Base-by-base conservation (phyloP, 2,329 filamentous ascomycete genomes). In the Aspergillus sp. region DNA sequence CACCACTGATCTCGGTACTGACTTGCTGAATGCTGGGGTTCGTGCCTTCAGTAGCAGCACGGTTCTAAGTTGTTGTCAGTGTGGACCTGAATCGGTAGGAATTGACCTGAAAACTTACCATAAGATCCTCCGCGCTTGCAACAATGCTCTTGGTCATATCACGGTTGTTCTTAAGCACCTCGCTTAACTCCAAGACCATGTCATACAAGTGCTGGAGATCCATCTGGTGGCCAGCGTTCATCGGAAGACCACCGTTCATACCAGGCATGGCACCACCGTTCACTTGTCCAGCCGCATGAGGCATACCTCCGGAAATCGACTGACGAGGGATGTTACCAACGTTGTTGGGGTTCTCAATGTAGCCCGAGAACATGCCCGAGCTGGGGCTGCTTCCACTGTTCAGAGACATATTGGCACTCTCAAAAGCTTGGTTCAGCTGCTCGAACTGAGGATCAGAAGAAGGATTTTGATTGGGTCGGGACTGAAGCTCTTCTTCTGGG, bases 141-240 rank as follows among this genome's bases (percentile, higher is more conserved):
- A 75, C 72, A 49, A 77, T 74, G 37, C 65, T 71, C 45, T 70
- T 72, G 43, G 74, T 75, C 53, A 71, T 69, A 50, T 76, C 74
- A 13, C 74, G 69, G 49, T 77, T 77, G 48, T 71, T 71, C 53
- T 72, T 71, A 45, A 77, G 59, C 1, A 76, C 68, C 13, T 73
- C 70, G 43, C 74, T 75, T 51, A 77, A 57, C 50, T 77, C 74
- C 46, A 74, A 57, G 23, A 77, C 71, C 66, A 75, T 75, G 32
- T 74, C 69, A 49, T 73, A 76, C 2, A 77, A 63, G 46, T 75
- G 70, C 51, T 75, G 73, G 43, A 77, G 62, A 52, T 77, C 74
- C 70, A 76, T 74, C 59, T 76, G 72, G 47, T 76, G 74, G 9
- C 74, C 74, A 7, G 74, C 74, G 50, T 72, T 73, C 64, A 72